Percentiles rank a stretch among this genome's conserved stretches.
Conservation (phyloP, 2,329 filamentous ascomycete genomes). For the Aspergillus quadrilineatus region DNA sequence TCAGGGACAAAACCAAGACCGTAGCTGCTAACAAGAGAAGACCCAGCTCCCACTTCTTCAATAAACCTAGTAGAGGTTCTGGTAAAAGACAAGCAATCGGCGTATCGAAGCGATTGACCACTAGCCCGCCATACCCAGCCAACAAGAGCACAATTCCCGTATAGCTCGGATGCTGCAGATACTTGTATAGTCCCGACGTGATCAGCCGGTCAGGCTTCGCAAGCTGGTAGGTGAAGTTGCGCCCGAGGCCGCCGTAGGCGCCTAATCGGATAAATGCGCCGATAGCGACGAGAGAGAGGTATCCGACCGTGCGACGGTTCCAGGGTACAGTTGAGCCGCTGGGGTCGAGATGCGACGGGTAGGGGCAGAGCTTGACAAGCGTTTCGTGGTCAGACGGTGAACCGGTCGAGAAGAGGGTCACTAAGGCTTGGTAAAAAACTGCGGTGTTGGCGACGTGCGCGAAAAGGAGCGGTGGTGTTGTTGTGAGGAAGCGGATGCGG, state of each 20-base stretch:
- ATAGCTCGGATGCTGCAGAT: slow-evolving; percentile 56
- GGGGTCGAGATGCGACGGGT: slow-evolving; percentile 14
- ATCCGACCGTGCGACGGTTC: slow-evolving; percentile 17
- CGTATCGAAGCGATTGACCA: slow-evolving; percentile 40
- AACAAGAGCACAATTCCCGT: slow-evolving; percentile 43
- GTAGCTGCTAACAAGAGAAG: neutral
- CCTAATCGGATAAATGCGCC: slow-evolving; percentile 32
- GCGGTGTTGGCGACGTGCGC: slow-evolving; percentile 11
- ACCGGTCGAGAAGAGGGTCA: slow-evolving; percentile 15
- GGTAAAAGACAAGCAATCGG: slow-evolving; percentile 38
- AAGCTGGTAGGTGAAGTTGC: slow-evolving; percentile 56
- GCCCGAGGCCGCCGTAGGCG: slow-evolving; percentile 49
- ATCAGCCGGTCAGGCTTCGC: slow-evolving; percentile 47
- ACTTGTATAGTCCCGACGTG: slow-evolving; percentile 51
- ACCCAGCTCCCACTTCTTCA: slow-evolving; percentile 17
- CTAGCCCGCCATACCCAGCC: slow-evolving; percentile 23
- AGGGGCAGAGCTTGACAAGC: slow-evolving; percentile 21
- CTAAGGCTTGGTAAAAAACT: slow-evolving; percentile 23
- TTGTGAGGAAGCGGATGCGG: slow-evolving; percentile 20
- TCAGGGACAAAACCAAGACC: slow-evolving; percentile 20
- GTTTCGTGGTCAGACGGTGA: neutral
- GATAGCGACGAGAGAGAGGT: slow-evolving; percentile 22
- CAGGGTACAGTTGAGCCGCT: slow-evolving; percentile 26
- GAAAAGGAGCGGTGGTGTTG: slow-evolving; percentile 6
- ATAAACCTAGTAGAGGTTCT: slow-evolving; percentile 3